phyloP scores from a whole-genome alignment of 805 yeast species.

The Ogataea pilisensis region DNA sequence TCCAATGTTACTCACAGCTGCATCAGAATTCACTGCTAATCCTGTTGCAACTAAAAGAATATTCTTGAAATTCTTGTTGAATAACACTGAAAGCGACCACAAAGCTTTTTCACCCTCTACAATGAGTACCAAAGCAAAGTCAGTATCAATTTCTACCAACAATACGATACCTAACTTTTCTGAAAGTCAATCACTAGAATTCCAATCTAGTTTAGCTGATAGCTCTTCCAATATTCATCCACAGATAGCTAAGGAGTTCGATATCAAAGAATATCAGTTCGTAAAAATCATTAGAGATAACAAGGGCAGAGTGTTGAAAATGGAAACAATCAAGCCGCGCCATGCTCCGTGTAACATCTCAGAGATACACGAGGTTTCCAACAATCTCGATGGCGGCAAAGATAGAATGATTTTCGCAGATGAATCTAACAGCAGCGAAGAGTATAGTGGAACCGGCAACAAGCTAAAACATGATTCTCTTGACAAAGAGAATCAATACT shows the following conservation, averaged over 20 bases:
- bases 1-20: too few species aligned
- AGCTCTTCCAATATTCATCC: constrained; percentile 6
- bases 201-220: neutral
- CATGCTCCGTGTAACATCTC: too few species aligned
- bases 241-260: constrained; percentile 17
- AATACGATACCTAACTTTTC: too few species aligned
- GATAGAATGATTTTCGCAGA: too few species aligned
- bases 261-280: constrained; percentile 26
- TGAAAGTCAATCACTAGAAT: too few species aligned
- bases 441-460: too few species aligned
- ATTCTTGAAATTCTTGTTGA: constrained; percentile 1
- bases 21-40: neutral
- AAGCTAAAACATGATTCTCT: neutral
- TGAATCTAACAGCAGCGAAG: too few species aligned
- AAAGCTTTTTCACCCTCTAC: too few species aligned
- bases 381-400: too few species aligned
- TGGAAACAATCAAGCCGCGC: constrained; percentile 30
- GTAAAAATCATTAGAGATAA: constrained; percentile 37
- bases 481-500: constrained; percentile 4
- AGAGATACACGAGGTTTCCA: too few species aligned
- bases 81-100: neutral
- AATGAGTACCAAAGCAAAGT: too few species aligned
- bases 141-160: too few species aligned
- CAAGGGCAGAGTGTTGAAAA: constrained; percentile 35
- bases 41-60: neutral